These are phyloP conservation scores for Fusarium subglutinans DNA, from an alignment of 2,329 filamentous ascomycete genomes.

Conservation along the genomic window DNA sequence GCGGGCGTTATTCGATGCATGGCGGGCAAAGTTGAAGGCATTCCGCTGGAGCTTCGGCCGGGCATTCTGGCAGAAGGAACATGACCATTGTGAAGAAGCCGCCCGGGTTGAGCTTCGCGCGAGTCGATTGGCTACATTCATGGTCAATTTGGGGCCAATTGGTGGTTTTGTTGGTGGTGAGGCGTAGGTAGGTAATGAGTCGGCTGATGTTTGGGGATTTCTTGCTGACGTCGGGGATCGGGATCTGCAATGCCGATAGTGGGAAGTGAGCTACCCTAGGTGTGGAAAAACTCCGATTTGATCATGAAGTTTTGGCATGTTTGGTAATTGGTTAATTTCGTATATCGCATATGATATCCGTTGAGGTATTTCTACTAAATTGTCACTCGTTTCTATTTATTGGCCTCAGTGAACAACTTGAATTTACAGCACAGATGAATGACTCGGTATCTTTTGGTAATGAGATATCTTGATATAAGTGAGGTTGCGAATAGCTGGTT, in stretches of 20 bases:
- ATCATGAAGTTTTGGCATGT: background rate
- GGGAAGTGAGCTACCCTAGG: background rate
- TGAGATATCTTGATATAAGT: background rate
- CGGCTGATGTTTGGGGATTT: slow-evolving; percentile 42
- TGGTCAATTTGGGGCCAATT: slow-evolving; percentile 40
- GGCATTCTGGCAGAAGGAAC: slow-evolving; percentile 50
- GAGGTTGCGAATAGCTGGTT: background rate
- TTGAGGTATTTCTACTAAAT: background rate
- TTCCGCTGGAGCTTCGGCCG: slow-evolving; percentile 41
- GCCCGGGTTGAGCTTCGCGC: slow-evolving; percentile 45
- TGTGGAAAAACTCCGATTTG: background rate
- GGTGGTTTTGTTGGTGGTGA: slow-evolving; percentile 9
- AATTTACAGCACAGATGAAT: background rate
- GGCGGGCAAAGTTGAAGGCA: slow-evolving; percentile 43
- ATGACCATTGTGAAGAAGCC: slow-evolving; percentile 47
- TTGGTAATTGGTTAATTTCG: background rate
- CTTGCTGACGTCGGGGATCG: slow-evolving; percentile 40
- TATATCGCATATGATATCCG: background rate
- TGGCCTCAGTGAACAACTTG: background rate
- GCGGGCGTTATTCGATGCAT: slow-evolving; percentile 44
- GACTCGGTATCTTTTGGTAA: too few relatives aligned
- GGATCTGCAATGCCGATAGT: slow-evolving; percentile 27
- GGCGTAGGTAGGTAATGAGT: slow-evolving; percentile 23
- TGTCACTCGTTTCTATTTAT: background rate
- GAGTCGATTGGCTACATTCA: slow-evolving; percentile 53